Evolutionary conservation across 2,329 filamentous ascomycete species (phyloP), one percentile per base, ranked within the genome.

Genomic region (Botrytis fabae): DNA sequence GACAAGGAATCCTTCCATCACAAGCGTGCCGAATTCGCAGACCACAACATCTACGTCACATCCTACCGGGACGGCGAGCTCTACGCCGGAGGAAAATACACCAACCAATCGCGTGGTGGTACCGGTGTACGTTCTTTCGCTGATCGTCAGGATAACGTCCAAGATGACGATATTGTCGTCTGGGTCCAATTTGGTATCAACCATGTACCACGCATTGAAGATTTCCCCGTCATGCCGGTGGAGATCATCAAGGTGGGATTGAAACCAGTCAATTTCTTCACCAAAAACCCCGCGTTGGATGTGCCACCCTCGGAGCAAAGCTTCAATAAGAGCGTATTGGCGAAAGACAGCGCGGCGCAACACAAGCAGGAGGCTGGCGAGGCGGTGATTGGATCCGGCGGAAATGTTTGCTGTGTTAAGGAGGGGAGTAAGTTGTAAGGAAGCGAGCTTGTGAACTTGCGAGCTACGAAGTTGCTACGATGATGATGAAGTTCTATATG

Each of bases 141-240:
- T 83, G 76, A 83, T 82, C 51, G 89, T 83, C 81, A 85, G 44
- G 82, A 86, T 63, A 78, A 85, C 76, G 83, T 85, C 42, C 77
- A 85, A 80, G 82, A 90, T 73, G 81, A 84, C 32, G 85, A 89
- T 60, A 84, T 89, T 59, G 86, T 90, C 1, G 81, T 90, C 7
- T 90, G 87, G 86, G 84, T 88, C 28, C 86, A 87, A 4, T 86
- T 86, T 77, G 84, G 90, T 28, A 86, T 90, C 40, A 92, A 90
- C 48, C 90, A 92, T 75, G 88, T 90, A 40, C 89, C 89, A 0
- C 83, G 89, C 9, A 84, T 88, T 38, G 90, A 91, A 78, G 90
- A 92, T 78, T 92, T 91, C 81, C 90, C 90, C 1, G 87, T 92
- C 59, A 92, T 92, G 90, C 90, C 90, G 0, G 86, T 85, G 77